Evolutionary conservation across 257 asterid genomes (phyloP).

Genomic region (Asclepias syriaca): DNA sequence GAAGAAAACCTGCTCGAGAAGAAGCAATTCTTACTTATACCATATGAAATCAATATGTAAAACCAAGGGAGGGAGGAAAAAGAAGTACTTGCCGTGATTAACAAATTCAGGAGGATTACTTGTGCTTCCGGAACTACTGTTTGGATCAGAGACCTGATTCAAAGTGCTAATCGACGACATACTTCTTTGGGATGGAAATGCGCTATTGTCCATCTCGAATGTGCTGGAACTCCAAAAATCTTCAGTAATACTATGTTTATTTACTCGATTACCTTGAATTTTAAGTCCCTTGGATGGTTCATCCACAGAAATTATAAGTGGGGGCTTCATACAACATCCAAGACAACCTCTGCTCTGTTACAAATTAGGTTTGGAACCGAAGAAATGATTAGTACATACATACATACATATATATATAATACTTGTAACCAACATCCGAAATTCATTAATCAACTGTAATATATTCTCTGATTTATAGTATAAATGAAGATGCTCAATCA

Average conservation of each 20-base stretch:
- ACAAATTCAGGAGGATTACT: slow-evolving; percentile 62
- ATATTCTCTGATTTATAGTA: too few species aligned
- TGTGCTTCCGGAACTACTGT: slow-evolving; percentile 53
- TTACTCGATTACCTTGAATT: slow-evolving; percentile 57
- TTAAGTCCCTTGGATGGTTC: slow-evolving; percentile 70
- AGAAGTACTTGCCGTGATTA: slow-evolving; percentile 65
- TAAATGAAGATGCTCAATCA: too few species aligned
- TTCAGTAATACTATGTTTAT: slow-evolving; percentile 47
- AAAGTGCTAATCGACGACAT: slow-evolving; percentile 77
- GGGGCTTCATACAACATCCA: slow-evolving; percentile 82
- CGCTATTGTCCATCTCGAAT: slow-evolving; percentile 78
- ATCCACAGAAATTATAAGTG: slow-evolving; percentile 67
- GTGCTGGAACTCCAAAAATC: slow-evolving; percentile 88
- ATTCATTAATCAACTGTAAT: too few species aligned
- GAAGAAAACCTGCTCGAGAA: slow-evolving; percentile 60
- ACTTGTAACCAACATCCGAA: too few species aligned
- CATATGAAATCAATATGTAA: not conserved
- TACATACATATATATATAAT: not conserved
- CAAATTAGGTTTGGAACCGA: slow-evolving; percentile 72
- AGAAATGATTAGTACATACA: slow-evolving; percentile 48
- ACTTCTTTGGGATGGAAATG: slow-evolving; percentile 79
- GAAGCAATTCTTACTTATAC: not conserved
- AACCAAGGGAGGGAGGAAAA: not conserved
- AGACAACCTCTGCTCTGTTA: slow-evolving; percentile 98
- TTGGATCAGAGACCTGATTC: slow-evolving; percentile 54